Evolutionary conservation across 371 early-diverging fungal species (phyloP).

Genomic region (Dichotomocladium elegans): DNA sequence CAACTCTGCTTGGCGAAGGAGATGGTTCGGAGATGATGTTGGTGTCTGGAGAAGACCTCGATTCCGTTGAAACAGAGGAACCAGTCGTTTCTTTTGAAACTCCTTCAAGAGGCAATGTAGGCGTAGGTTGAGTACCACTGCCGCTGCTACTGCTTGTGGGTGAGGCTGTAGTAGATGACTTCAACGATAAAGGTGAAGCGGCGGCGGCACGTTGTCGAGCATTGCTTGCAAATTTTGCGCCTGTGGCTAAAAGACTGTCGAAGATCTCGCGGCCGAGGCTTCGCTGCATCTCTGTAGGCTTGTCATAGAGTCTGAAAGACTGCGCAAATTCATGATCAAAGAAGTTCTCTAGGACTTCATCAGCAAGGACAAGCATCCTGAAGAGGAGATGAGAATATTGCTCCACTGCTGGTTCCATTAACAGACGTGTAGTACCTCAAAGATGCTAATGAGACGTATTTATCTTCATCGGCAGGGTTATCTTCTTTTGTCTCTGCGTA

Average conservation of each 20-base stretch:
- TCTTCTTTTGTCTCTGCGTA: conserved; percentile 49
- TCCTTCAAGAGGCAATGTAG: not conserved
- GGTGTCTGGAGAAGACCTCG: too few species aligned
- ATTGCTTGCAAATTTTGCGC: conserved; percentile 32
- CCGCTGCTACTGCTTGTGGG: not conserved
- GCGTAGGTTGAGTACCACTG: not conserved
- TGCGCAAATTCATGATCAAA: conserved; percentile 64
- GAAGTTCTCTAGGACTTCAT: conserved; percentile 66
- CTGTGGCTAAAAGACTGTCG: conserved; percentile 47
- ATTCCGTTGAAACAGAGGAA: too few species aligned
- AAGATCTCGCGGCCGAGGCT: conserved; percentile 57
- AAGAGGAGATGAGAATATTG: not conserved
- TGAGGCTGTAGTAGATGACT: conserved; percentile 11
- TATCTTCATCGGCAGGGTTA: conserved; percentile 14
- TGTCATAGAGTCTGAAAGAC: conserved; percentile 64
- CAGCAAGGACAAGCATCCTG: conserved; percentile 72
- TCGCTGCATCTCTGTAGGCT: conserved; percentile 52
- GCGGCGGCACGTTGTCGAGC: conserved; percentile 1
- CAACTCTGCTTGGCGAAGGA: not conserved
- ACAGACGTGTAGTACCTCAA: conserved; percentile 25
- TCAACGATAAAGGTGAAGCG: conserved; percentile 6
- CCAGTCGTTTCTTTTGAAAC: not conserved
- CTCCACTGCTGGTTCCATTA: not conserved
- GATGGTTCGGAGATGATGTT: too few species aligned
- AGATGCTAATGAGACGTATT: conserved; percentile 34